Evolutionary conservation across 2,329 filamentous ascomycete genomes (phyloP).

Genomic region (Metarhizium brunneum): DNA sequence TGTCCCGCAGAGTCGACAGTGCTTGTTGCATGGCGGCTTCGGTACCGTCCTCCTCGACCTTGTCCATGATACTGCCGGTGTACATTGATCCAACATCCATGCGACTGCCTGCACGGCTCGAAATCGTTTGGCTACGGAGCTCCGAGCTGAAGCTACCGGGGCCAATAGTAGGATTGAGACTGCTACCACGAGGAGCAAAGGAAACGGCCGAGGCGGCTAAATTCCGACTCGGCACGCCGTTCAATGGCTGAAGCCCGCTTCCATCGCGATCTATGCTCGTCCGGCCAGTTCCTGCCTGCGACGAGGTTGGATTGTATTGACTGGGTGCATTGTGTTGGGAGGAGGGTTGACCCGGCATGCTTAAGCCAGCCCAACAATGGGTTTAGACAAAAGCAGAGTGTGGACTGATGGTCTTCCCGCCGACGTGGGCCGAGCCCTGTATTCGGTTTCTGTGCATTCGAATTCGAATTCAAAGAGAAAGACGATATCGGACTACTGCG

Average conservation of each 20-base stretch:
- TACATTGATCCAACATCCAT: constrained; percentile 26
- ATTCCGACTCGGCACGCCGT: constrained; percentile 34
- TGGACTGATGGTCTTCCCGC: constrained; percentile 24
- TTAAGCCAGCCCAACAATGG: constrained; percentile 20
- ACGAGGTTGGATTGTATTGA: constrained; percentile 17
- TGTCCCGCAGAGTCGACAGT: constrained; percentile 67
- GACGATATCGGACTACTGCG: neutral
- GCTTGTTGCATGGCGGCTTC: constrained; percentile 56
- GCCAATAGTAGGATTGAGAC: constrained; percentile 59
- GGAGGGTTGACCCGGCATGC: constrained; percentile 20
- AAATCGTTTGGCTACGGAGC: constrained; percentile 58
- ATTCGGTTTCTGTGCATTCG: constrained; percentile 26
- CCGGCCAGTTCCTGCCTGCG: constrained; percentile 20
- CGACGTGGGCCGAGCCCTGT: constrained; percentile 29
- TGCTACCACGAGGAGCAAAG: constrained; percentile 58
- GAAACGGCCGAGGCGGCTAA: constrained; percentile 46
- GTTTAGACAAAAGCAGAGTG: constrained; percentile 24
- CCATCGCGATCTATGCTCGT: constrained; percentile 48
- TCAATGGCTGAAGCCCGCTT: constrained; percentile 38
- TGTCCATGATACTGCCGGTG: constrained; percentile 38
- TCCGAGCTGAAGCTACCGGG: constrained; percentile 88
- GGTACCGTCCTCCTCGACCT: constrained; percentile 53
- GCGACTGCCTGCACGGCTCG: constrained; percentile 25
- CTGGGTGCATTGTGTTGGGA: constrained; percentile 28
- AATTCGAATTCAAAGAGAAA: constrained; percentile 8